Evolutionary conservation across 2,329 filamentous ascomycete species (phyloP).

Genomic region (Ascochyta fabae): DNA sequence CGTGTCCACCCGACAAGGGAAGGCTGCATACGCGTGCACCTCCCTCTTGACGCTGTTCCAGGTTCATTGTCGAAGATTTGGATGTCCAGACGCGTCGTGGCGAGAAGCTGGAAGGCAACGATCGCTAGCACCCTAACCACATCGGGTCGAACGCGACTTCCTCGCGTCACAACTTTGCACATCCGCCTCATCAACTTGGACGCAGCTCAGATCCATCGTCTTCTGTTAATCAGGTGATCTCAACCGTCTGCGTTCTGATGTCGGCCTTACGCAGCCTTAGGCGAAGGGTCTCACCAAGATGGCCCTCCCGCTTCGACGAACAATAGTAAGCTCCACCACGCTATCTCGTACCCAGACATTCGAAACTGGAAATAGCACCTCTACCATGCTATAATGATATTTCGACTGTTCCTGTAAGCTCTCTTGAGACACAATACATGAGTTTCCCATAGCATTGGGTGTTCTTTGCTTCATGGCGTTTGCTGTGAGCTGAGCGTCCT

Average conservation of each 20-base stretch:
- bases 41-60: neutral
- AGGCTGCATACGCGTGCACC: neutral
- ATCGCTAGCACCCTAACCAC: neutral
- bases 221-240: neutral
- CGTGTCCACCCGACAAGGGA: neutral
- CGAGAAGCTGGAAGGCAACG: neutral
- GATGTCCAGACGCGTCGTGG: slow-evolving; percentile 25
- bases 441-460: slow-evolving; percentile 4
- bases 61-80: slow-evolving; percentile 16
- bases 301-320: slow-evolving; percentile 31
- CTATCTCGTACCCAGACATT: slow-evolving; percentile 18
- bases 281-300: slow-evolving; percentile 23
- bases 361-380: slow-evolving; percentile 22
- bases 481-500: slow-evolving; percentile 6
- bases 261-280: neutral
- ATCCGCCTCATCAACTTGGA: neutral
- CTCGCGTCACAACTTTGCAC: neutral
- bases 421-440: slow-evolving; percentile 23
- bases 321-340: slow-evolving; percentile 43
- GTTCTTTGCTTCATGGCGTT: slow-evolving; percentile 1
- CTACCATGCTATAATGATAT: neutral
- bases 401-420: slow-evolving; percentile 1
- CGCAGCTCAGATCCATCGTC: neutral
- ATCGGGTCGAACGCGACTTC: neutral
- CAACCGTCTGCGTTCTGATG: neutral